Conservation (phyloP, 1,284 basidiomycete genomes). For the Austroboletus olivaceoglutinosus region DNA sequence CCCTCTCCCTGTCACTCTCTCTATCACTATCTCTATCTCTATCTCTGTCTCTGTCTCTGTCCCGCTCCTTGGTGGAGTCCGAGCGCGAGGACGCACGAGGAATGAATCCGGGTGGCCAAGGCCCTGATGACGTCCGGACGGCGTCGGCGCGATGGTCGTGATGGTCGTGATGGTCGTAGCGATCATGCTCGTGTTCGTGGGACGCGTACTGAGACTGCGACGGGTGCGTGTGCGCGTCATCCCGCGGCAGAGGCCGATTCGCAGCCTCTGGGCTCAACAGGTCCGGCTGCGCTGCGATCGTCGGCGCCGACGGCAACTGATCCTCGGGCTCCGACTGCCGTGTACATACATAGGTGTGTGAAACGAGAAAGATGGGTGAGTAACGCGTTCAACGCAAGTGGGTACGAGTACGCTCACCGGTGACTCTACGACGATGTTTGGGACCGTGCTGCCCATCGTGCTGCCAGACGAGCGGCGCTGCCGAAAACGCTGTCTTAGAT, state of each 20-base stretch:
- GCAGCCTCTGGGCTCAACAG: conserved; percentile 32
- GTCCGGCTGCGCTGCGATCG: conserved; percentile 19
- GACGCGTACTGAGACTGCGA: conserved; percentile 20
- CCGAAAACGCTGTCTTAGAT: conserved; percentile 29
- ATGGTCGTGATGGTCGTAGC: conserved; percentile 16
- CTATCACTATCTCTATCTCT: not conserved
- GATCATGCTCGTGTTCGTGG: not conserved
- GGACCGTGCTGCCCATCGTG: conserved; percentile 21
- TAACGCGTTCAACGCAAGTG: not conserved
- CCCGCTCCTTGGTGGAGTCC: not conserved
- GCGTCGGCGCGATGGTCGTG: not conserved
- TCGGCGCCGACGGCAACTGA: conserved; percentile 11
- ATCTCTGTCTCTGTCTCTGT: not conserved
- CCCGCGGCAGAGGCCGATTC: conserved; percentile 25
- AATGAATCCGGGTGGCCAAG: conserved; percentile 21
- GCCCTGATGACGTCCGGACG: not conserved
- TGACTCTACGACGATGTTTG: conserved; percentile 36
- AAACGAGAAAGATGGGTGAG: not conserved
- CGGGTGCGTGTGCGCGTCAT: conserved; percentile 20
- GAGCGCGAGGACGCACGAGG: conserved; percentile 6
- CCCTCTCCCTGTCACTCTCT: no score
- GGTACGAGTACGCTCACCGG: conserved; percentile 23
- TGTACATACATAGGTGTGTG: not conserved
- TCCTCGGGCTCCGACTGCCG: conserved; percentile 32
- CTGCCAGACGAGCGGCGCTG: conserved; percentile 27